Evolutionary conservation across 2,329 filamentous ascomycete genomes (phyloP).

Genomic region (Blastomyces silverae): DNA sequence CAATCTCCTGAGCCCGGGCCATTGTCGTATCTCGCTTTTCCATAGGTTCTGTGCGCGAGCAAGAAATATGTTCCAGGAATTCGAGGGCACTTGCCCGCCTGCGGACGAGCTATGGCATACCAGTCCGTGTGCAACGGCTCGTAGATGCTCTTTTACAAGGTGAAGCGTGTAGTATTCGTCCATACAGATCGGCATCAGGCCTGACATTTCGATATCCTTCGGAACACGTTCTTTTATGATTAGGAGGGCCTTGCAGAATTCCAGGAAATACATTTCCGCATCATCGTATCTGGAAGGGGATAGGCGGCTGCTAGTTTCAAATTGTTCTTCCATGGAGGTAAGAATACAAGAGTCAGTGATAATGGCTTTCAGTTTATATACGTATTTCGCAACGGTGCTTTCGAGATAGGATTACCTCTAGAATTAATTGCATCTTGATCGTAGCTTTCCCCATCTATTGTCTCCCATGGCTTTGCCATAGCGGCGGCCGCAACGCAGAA

Average conservation of each 20-base stretch:
- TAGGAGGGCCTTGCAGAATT: slow-evolving; percentile 1
- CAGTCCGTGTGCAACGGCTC: background rate
- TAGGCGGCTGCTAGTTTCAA: background rate
- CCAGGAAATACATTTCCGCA: background rate
- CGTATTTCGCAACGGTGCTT: background rate
- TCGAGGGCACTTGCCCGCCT: background rate
- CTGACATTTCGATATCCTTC: background rate
- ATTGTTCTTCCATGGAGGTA: background rate
- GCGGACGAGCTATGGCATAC: background rate
- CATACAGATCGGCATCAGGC: background rate
- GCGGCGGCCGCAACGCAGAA: background rate
- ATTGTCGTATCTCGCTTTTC: background rate
- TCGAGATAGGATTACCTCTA: background rate
- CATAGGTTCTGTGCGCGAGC: slow-evolving; percentile 5
- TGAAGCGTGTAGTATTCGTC: background rate
- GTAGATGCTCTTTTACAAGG: background rate
- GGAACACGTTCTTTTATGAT: background rate
- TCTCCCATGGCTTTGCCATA: background rate
- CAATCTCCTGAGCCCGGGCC: background rate
- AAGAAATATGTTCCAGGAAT: slow-evolving; percentile 1
- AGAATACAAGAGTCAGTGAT: background rate
- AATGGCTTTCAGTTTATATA: background rate
- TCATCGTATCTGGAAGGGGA: background rate
- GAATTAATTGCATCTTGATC: background rate
- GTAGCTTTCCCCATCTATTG: background rate